phyloP scores from a whole-genome alignment of 352 stramenopile genomes.

The Phytophthora vignae region DNA sequence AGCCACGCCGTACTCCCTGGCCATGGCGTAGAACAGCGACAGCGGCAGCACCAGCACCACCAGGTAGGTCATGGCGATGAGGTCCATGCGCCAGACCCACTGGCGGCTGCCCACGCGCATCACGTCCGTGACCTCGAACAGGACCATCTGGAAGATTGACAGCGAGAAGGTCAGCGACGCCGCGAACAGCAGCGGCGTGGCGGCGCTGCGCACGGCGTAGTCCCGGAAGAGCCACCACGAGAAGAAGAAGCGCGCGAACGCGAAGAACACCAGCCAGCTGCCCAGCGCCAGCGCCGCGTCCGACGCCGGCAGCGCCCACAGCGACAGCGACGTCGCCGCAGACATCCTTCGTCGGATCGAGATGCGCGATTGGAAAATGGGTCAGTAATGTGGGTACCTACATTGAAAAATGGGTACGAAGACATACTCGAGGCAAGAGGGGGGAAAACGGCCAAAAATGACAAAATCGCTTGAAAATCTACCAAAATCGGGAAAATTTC shows the following conservation, averaged over 20 bases:
- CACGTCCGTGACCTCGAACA: conserved; percentile 84
- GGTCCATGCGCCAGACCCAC: conserved; percentile 79
- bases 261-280: conserved; percentile 68
- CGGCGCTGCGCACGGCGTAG: conserved; percentile 72
- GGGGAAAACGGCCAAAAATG: too few species aligned
- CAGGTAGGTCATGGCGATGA: conserved; percentile 82
- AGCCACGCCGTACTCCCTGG: conserved; percentile 63
- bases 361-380: conserved; percentile 1
- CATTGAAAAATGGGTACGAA: too few species aligned
- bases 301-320: conserved; percentile 34
- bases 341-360: background rate
- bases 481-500: too few species aligned
- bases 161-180: conserved; percentile 80
- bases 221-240: conserved; percentile 87
- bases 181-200: conserved; percentile 76
- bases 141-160: conserved; percentile 82
- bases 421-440: too few species aligned
- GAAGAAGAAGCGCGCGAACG: conserved; percentile 85
- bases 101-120: conserved; percentile 69
- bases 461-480: too few species aligned
- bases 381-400: background rate
- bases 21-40: conserved; percentile 79
- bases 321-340: conserved; percentile 16
- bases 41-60: conserved; percentile 80
- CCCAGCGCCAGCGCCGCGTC: conserved; percentile 41